These are phyloP conservation scores for Usnea hakonensis DNA, from an alignment of 495 filamentous ascomycete species.

Conservation along the genomic window DNA sequence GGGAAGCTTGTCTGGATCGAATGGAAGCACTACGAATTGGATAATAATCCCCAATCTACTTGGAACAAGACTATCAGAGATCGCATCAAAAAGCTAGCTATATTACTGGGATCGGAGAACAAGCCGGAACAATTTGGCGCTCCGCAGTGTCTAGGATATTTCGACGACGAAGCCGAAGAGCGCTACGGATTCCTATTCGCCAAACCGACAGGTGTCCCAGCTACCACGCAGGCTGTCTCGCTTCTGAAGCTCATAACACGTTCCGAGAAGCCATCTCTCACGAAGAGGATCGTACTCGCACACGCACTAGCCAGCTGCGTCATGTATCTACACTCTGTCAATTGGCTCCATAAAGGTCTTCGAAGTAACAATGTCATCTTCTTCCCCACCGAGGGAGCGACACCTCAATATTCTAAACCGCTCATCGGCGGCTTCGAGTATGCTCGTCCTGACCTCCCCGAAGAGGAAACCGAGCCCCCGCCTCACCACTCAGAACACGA, in stretches of 20 bases:
- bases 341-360: slow-evolving; percentile 53
- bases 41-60: neutral
- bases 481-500: slow-evolving; percentile 19
- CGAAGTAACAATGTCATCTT: slow-evolving; percentile 48
- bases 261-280: slow-evolving; percentile 8
- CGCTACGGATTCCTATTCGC: slow-evolving; percentile 2
- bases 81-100: slow-evolving; percentile 12
- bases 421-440: slow-evolving; percentile 29
- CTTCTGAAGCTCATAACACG: slow-evolving; percentile 1
- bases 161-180: slow-evolving; percentile 23
- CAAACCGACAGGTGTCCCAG: neutral
- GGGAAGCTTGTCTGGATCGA: slow-evolving; percentile 7
- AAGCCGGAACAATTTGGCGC: slow-evolving; percentile 28
- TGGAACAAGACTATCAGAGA: slow-evolving; percentile 3
- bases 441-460: slow-evolving; percentile 21
- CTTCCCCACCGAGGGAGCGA: slow-evolving; percentile 23
- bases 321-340: slow-evolving; percentile 41
- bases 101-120: slow-evolving; percentile 3
- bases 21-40: slow-evolving; percentile 1
- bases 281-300: slow-evolving; percentile 10
- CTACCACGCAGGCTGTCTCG: neutral
- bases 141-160: slow-evolving; percentile 32
- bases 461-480: slow-evolving; percentile 17
- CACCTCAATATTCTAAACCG: slow-evolving; percentile 12
- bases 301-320: slow-evolving; percentile 3